Evolutionary conservation across 257 asterid species (phyloP).

Genomic region (Echium plantagineum): DNA sequence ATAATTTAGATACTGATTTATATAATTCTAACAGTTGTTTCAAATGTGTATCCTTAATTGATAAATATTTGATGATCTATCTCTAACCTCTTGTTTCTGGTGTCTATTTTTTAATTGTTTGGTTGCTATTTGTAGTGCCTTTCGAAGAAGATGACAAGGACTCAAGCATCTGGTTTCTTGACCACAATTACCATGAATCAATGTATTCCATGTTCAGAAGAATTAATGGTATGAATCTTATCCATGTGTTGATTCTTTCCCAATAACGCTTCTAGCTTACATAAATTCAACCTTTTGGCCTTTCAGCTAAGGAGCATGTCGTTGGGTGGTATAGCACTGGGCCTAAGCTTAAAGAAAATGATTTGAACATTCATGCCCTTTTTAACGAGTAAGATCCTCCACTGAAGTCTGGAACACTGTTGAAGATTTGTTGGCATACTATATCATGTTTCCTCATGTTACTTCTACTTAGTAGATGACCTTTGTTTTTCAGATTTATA

Average conservation of each 20-base stretch:
- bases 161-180: constrained; percentile 92
- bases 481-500: not conserved
- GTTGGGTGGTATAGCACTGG: constrained; percentile 99
- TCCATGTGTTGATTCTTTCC: constrained; percentile 4
- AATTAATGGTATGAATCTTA: constrained; percentile 50
- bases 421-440: not conserved
- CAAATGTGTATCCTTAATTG: not conserved
- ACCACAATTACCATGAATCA: constrained; percentile 88
- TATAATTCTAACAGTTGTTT: not conserved
- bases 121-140: constrained; percentile 50
- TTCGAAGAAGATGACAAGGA: constrained; percentile 97
- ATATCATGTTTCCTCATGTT: not conserved
- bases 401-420: not conserved
- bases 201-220: constrained; percentile 96
- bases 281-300: constrained; percentile 13
- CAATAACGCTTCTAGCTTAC: not conserved
- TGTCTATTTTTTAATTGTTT: constrained; percentile 9
- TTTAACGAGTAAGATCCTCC: constrained; percentile 58
- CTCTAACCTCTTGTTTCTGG: not conserved
- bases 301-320: constrained; percentile 94
- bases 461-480: not conserved
- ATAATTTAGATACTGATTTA: not conserved
- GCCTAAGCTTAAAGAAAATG: constrained; percentile 83
- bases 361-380: constrained; percentile 60
- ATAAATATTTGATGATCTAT: not conserved